phyloP scores from a whole-genome alignment of 148 eudicot species.

The Amaranthus cruentus region DNA sequence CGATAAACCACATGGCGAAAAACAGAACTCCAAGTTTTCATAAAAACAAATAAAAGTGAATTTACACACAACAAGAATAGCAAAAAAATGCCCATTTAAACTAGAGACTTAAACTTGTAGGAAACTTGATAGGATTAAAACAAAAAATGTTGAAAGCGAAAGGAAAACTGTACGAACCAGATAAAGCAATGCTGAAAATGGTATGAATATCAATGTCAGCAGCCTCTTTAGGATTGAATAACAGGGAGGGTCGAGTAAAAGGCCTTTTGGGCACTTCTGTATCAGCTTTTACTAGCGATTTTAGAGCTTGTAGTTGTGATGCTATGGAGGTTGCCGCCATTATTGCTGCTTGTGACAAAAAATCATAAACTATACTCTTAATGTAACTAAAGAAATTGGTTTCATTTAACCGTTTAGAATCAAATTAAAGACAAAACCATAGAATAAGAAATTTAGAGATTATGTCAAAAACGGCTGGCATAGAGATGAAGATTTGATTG shows the following conservation, averaged over 20 bases:
- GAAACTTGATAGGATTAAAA: not conserved
- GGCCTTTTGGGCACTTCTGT: constrained; percentile 54
- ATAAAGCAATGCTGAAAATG: constrained; percentile 40
- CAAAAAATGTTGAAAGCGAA: not conserved
- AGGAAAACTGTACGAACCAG: constrained; percentile 34
- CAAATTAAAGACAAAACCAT: too few species aligned
- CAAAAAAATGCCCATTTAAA: not conserved
- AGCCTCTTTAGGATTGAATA: constrained; percentile 69
- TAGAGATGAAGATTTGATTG: too few species aligned
- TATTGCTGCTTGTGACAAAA: not conserved
- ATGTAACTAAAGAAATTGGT: too few species aligned
- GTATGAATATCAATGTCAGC: constrained; percentile 81
- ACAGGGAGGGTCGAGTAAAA: constrained; percentile 69
- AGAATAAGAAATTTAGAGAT: too few species aligned
- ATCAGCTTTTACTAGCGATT: constrained; percentile 37
- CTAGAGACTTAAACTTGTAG: constrained; percentile 9
- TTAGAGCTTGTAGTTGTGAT: constrained; percentile 53
- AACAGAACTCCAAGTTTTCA: too few species aligned
- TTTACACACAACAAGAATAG: not conserved
- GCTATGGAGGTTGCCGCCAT: constrained; percentile 54
- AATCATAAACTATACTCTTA: too few species aligned
- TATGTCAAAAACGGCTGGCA: too few species aligned
- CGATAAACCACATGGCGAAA: too few species aligned
- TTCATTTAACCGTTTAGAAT: too few species aligned
- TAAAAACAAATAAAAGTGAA: not conserved